Percentiles rank a stretch among this genome's conserved stretches.
Evolutionary conservation across 257 asterid genomes (phyloP).

Genomic region (Paraleonurus japonicus): DNA sequence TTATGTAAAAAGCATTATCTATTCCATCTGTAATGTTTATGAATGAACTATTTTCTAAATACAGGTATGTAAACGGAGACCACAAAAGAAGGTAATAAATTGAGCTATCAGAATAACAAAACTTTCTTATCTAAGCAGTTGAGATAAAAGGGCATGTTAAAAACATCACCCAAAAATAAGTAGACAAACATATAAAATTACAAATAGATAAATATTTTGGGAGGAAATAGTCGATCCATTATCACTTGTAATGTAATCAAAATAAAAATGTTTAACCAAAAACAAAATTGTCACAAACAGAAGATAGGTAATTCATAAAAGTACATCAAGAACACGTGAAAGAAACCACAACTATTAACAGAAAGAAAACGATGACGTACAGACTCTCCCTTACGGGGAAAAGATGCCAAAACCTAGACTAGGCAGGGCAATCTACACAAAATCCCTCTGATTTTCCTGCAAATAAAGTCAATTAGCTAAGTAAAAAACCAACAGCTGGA

Average conservation of each 20-base stretch:
- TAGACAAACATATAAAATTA: background rate
- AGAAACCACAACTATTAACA: background rate
- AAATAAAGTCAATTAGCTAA: slow-evolving; percentile 11
- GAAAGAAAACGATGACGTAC: slow-evolving; percentile 4
- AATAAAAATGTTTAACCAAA: background rate
- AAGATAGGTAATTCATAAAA: background rate
- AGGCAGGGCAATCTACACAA: background rate
- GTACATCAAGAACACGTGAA: background rate
- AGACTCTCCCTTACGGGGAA: slow-evolving; percentile 10
- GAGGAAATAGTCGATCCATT: background rate
- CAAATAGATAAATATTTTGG: background rate
- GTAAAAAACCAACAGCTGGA: background rate
- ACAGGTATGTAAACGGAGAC: background rate
- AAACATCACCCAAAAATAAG: background rate
- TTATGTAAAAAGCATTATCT: background rate
- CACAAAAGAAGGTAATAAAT: background rate
- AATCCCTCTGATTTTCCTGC: slow-evolving; percentile 14
- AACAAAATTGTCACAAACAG: background rate
- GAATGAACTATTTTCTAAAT: background rate
- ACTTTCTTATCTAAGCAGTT: background rate
- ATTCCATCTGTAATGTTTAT: background rate
- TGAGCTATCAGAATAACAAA: background rate
- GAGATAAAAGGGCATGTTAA: background rate
- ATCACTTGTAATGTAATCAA: background rate
- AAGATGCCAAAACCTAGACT: background rate